Percentiles rank a stretch among this genome's conserved stretches.
phyloP scores from a whole-genome alignment of 257 asterid genomes.

The Solanum paucissectum region DNA sequence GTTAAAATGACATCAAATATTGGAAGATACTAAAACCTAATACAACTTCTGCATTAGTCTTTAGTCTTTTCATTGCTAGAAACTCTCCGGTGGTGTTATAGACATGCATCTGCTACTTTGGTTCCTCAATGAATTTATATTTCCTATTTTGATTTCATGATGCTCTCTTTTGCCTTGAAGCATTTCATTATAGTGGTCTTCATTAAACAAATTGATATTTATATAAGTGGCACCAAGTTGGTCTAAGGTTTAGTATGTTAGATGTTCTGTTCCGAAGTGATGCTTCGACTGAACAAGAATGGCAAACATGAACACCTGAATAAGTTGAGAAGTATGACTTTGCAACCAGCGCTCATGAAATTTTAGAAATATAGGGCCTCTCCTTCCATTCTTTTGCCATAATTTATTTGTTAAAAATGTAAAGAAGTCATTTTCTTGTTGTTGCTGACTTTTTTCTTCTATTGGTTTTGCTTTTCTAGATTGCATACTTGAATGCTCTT shows the following conservation, averaged over 20 bases:
- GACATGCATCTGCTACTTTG: neutral
- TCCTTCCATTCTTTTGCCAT: neutral
- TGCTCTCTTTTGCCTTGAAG: neutral
- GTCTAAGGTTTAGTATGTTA: neutral
- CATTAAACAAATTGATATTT: neutral
- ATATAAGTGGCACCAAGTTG: neutral
- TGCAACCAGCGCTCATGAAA: neutral
- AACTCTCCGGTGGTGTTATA: neutral
- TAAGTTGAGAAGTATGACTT: neutral
- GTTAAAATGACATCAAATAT: neutral
- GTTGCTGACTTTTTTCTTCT: neutral
- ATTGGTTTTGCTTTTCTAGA: conserved; percentile 27
- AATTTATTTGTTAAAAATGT: neutral
- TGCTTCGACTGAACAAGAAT: neutral
- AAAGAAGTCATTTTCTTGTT: neutral
- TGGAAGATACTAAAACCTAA: neutral
- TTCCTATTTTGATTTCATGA: neutral
- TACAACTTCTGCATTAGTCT: neutral
- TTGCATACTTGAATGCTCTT: conserved; percentile 79
- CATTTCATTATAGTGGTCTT: neutral
- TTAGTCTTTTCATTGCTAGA: neutral
- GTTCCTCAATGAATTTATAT: neutral
- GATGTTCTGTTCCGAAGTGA: neutral
- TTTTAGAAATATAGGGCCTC: neutral
- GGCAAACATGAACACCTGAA: neutral